phyloP scores from a whole-genome alignment of 805 yeast species.

The Metschnikowia chrysomelidarum region DNA sequence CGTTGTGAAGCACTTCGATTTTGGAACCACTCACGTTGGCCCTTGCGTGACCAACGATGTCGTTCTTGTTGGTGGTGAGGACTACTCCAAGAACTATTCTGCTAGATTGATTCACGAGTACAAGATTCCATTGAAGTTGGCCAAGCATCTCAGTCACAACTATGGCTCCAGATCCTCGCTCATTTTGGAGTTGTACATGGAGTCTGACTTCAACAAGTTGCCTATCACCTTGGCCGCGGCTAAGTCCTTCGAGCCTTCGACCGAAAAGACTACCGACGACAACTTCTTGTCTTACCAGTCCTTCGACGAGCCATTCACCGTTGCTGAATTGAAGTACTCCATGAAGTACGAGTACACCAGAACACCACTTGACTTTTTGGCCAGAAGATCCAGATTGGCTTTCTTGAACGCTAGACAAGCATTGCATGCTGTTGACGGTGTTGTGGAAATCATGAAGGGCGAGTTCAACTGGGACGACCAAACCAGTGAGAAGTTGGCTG shows the following conservation, averaged over 20 bases:
- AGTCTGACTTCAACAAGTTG: slow-evolving; percentile 52
- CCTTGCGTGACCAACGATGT: slow-evolving; percentile 55
- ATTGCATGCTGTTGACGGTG: slow-evolving; percentile 73
- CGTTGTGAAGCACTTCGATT: slow-evolving; percentile 50
- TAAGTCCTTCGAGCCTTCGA: slow-evolving; percentile 31
- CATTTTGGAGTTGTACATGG: slow-evolving; percentile 55
- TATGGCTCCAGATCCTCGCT: slow-evolving; percentile 89
- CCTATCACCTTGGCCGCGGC: slow-evolving; percentile 61
- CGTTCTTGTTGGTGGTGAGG: slow-evolving; percentile 76
- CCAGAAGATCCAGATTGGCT: slow-evolving; percentile 91
- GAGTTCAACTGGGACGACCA: slow-evolving; percentile 72
- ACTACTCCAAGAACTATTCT: slow-evolving; percentile 68
- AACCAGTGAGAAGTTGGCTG: slow-evolving; percentile 52
- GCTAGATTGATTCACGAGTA: slow-evolving; percentile 81
- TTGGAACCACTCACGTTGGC: slow-evolving; percentile 29
- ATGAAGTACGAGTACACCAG: slow-evolving; percentile 80
- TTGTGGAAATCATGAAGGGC: slow-evolving; percentile 78
- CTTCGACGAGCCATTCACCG: slow-evolving; percentile 80
- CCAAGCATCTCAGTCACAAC: slow-evolving; percentile 78
- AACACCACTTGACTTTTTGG: slow-evolving; percentile 85
- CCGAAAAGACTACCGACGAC: slow-evolving; percentile 22
- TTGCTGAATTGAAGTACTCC: slow-evolving; percentile 86
- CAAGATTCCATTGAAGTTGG: slow-evolving; percentile 67
- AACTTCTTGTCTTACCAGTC: slow-evolving; percentile 45
- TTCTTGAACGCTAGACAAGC: slow-evolving; percentile 89